Percentiles rank a stretch among this genome's conserved stretches.
Conservation (phyloP, 2,329 filamentous ascomycete genomes). For the Xylaria sp. region DNA sequence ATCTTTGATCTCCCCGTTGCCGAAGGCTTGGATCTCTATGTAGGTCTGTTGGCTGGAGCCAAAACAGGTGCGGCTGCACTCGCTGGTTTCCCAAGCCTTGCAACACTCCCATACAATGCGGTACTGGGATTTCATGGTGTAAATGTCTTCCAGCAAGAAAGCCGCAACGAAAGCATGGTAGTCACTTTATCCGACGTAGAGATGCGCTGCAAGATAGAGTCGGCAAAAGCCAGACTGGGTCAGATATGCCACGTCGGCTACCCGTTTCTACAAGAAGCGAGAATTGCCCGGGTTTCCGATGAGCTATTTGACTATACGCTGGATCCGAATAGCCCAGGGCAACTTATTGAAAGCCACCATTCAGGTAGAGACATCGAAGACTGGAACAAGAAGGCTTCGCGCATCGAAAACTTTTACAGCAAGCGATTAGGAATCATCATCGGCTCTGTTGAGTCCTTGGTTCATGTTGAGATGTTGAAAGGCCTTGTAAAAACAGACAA, state of each 20-base stretch:
- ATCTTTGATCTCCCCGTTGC: constrained; percentile 94
- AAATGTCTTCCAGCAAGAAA: constrained; percentile 94
- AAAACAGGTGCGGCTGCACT: constrained; percentile 85
- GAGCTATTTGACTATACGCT: constrained; percentile 91
- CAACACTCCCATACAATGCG: constrained; percentile 85
- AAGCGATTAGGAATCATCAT: constrained; percentile 90
- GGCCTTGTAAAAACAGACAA: constrained; percentile 91
- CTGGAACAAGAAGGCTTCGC: constrained; percentile 84
- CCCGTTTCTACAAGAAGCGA: constrained; percentile 94
- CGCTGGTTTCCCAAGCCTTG: constrained; percentile 91
- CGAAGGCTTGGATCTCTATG: constrained; percentile 86
- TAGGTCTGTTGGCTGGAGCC: constrained; percentile 85
- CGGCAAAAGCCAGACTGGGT: constrained; percentile 83
- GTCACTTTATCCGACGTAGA: constrained; percentile 84
- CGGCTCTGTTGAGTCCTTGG: constrained; percentile 85
- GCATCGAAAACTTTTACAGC: constrained; percentile 87
- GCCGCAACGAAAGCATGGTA: constrained; percentile 95
- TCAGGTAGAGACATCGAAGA: constrained; percentile 79
- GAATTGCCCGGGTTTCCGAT: constrained; percentile 88
- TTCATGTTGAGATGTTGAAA: constrained; percentile 94
- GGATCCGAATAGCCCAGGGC: constrained; percentile 68
- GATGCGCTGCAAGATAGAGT: constrained; percentile 73
- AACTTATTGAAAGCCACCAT: constrained; percentile 77
- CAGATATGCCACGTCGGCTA: constrained; percentile 91
- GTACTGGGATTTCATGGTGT: constrained; percentile 88